Evolutionary conservation across 306 rosid genomes (phyloP).

Genomic region (Sindora glabra): DNA sequence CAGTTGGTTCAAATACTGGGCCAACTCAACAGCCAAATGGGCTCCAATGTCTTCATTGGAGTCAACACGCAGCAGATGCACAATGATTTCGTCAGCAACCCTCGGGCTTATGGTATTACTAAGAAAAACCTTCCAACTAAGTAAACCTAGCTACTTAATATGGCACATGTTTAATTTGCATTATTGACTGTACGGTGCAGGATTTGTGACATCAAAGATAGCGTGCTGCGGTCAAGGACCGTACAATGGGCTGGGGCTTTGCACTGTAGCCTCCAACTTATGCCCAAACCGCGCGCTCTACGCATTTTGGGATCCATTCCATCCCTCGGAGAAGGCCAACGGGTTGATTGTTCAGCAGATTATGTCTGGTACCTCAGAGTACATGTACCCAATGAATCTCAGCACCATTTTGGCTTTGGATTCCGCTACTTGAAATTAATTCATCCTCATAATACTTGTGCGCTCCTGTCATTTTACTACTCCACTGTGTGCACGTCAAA

Average conservation of each 20-base stretch:
- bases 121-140: no score
- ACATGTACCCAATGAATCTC: slow-evolving; percentile 82
- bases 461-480: no score
- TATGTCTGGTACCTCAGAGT: slow-evolving; percentile 36
- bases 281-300: slow-evolving; percentile 51
- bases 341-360: slow-evolving; percentile 25
- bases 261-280: slow-evolving; percentile 50
- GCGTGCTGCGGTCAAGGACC: slow-evolving; percentile 95
- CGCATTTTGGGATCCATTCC: slow-evolving; percentile 85
- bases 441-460: no score
- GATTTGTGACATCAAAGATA: slow-evolving; percentile 53
- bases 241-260: slow-evolving; percentile 57
- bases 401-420: slow-evolving; percentile 65
- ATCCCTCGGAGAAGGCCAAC: slow-evolving; percentile 64
- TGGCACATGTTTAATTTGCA: no score
- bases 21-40: slow-evolving; percentile 40
- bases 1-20: slow-evolving; percentile 42
- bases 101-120: slow-evolving; percentile 56
- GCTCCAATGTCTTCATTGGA: slow-evolving; percentile 45
- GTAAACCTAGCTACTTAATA: no score
- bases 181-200: no score
- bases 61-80: slow-evolving; percentile 41
- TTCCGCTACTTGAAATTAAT: no score
- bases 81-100: slow-evolving; percentile 34
- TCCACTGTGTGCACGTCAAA: no score